Base-by-base conservation (phyloP, 164 flowering plant genomes). In the Macadamia tetraphylla region DNA sequence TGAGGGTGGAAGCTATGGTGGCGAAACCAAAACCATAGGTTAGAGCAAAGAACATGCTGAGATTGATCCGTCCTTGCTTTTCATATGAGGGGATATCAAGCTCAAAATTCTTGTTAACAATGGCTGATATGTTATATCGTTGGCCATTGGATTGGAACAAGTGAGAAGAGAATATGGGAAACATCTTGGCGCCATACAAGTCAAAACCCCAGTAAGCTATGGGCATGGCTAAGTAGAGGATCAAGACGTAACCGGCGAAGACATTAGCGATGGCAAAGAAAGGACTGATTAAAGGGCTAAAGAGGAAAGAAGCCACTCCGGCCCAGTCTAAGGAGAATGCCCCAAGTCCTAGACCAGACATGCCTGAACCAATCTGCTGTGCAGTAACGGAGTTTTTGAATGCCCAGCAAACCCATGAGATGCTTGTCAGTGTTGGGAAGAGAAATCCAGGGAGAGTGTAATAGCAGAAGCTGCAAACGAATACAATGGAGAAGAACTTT, bases 21-120 rank as follows among this genome's bases (percentile, higher is more conserved):
- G 89, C 92, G 49, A 88, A 88, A 2, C 86, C 85, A 13, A 86
- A 66, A 13, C 89, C 92, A 61, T 86, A 88, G 1, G 84, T 59
- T 3, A 86, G 70, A 31, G 86, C 81, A 48, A 87, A 85, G 57
- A 85, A 83, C 68, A 73, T 67, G 72, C 86, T 84, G 63, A 87
- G 58, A 58, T 81, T 59, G 10, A 87, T 64, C 13, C 40, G 68
- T 1, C 91, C 91, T 43, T 77, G 80, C 55, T 70, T 40, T 6
- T 66, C 59, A 44, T 84, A 85, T 15, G 70, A 63, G 0, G 53
- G 59, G 62, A 73, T 32, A 62, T 85, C 85, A 0, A 84, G 63
- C 84, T 83, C 82, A 29, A 85, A 82, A 12, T 81, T 69, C 9
- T 79, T 46, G 35, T 82, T 84, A 30, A 85, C 89, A 57, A 85